phyloP scores from a whole-genome alignment of 768 basidiomycete species.

The Suillus cothurnatus region DNA sequence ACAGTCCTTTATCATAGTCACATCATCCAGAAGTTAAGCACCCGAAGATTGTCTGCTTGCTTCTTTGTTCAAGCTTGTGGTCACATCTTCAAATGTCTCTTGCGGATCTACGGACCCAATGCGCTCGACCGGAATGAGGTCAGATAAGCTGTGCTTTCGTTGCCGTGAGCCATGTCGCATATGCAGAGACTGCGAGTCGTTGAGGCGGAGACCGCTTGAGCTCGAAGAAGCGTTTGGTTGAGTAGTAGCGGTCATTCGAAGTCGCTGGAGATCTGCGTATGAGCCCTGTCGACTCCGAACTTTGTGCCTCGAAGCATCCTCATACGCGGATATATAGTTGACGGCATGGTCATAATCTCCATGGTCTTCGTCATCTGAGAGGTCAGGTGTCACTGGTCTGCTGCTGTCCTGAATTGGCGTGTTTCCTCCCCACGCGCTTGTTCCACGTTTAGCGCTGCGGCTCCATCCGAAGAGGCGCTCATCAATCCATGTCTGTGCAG shows the following conservation, averaged over 20 bases:
- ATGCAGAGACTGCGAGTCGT: constrained; percentile 45
- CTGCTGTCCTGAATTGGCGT: constrained; percentile 59
- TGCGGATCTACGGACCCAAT: constrained; percentile 59
- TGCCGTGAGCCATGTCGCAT: constrained; percentile 49
- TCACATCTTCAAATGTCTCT: constrained; percentile 65
- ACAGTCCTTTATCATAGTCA: constrained; percentile 21
- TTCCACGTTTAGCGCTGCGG: constrained; percentile 73
- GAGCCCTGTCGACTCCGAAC: constrained; percentile 67
- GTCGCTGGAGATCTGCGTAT: constrained; percentile 80
- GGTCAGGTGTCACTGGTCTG: constrained; percentile 69
- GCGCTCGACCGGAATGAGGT: constrained; percentile 61
- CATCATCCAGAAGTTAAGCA: constrained; percentile 23
- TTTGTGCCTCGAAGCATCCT: constrained; percentile 46
- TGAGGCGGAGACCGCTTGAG: constrained; percentile 19
- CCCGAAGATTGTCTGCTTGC: constrained; percentile 37
- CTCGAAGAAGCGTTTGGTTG: constrained; percentile 14
- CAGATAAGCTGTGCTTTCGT: constrained; percentile 65
- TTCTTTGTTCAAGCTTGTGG: constrained; percentile 69
- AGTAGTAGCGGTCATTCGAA: constrained; percentile 42
- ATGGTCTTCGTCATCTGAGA: constrained; percentile 83
- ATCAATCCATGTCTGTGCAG: constrained; percentile 77
- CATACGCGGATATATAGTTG: constrained; percentile 56
- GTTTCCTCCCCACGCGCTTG: constrained; percentile 80
- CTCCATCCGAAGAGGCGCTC: constrained; percentile 94
- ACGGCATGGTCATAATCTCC: constrained; percentile 93